Evolutionary conservation across 331 rosid genomes (phyloP).

Genomic region (Acacia pycnantha): DNA sequence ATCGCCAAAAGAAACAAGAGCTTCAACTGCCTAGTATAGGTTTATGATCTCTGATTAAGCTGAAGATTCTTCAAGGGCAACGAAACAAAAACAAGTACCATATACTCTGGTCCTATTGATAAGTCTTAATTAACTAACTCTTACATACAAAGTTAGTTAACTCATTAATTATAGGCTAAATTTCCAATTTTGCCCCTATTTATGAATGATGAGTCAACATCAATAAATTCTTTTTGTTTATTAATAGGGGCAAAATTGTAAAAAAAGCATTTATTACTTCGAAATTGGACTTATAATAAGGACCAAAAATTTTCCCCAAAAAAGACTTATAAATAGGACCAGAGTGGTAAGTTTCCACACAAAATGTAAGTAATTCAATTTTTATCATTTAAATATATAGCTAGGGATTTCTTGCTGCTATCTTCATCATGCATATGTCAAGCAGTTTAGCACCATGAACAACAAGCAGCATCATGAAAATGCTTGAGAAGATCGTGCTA

Average conservation of each 20-base stretch:
- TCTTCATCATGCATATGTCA: not conserved
- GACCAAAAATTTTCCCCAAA: no score
- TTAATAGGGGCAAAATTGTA: no score
- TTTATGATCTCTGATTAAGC: not conserved
- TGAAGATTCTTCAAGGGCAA: not conserved
- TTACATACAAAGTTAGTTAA: no score
- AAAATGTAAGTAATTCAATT: not conserved
- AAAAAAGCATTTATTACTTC: no score
- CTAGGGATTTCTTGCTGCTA: not conserved
- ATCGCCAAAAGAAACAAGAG: not conserved
- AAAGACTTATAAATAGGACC: no score
- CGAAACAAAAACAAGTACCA: not conserved
- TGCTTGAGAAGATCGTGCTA: not conserved
- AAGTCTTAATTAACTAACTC: no score
- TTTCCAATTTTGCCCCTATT: no score
- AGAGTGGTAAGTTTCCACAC: not conserved
- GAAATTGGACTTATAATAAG: no score
- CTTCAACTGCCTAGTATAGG: not conserved
- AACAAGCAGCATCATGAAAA: not conserved
- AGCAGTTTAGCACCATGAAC: not conserved
- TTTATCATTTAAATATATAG: not conserved
- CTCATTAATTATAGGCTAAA: no score
- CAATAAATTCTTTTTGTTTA: no score
- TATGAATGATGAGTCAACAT: no score
- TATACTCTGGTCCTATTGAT: no score